Evolutionary conservation across 495 filamentous ascomycete species (phyloP), one percentile per base, ranked within the genome.

Genomic region (Podospora fimiseda): DNA sequence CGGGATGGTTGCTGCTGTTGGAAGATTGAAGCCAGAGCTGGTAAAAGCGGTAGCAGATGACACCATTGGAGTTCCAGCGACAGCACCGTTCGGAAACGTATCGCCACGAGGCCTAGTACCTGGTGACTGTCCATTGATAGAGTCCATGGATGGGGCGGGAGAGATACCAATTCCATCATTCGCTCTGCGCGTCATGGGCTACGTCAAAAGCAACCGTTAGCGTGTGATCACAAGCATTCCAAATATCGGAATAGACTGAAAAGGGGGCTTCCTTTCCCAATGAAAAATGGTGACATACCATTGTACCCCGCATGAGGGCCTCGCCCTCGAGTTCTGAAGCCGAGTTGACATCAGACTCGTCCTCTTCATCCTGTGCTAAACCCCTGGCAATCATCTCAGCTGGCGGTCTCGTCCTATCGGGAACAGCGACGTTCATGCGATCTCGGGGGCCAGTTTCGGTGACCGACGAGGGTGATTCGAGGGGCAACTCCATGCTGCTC

Each of bases 361-460:
- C 86, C 57, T 88, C 89, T 61, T 95, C 91, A 52, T 95, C 89
- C 62, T 84, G 82, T 20, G 77, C 81, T 61, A 92, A 83, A 2
- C 91, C 91, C 44, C 87, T 78, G 15, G 88, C 89, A 81, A 95
- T 87, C 70, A 95, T 75, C 70, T 97, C 92, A n/a, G 89, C 80
- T 14, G 93, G 94, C 14, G 91, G 88, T 23, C 90, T 83, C 18
- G 94, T 95, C 65, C 90, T 86, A 48, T 95, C 89, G 27, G 90
- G 90, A 57, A 95, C 82, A 60, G 82, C 86, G 52, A 96, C 84
- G 65, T 91, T 89, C 66, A 82, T 90, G 42, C 89, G 84, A 65
- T 98, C 89, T 43, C 84, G 77, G 4, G 93, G 93, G 1, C 93
- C 93, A 47, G 74, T 85, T 62, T 98, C 93, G 54, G 80, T 88